Conservation (phyloP, 768 basidiomycete genomes). For the Kwoniella sp. region DNA sequence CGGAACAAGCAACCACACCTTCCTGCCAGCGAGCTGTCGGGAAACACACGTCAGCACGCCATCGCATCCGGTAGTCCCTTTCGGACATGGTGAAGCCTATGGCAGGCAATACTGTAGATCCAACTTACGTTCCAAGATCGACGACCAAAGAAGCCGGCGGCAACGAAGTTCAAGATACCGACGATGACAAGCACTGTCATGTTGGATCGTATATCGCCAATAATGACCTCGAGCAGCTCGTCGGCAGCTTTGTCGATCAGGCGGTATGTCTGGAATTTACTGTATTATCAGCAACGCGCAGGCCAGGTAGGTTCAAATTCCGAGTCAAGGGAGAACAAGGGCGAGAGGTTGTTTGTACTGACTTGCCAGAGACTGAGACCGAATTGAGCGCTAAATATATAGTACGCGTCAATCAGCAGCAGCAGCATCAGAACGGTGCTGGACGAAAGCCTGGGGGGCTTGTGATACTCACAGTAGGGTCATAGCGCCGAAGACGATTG, state of each 20-base stretch:
- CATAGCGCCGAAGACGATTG: constrained; percentile 11
- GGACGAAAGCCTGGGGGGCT: too few species aligned
- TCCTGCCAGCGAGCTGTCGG: constrained; percentile 13
- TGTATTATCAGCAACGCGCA: too few species aligned
- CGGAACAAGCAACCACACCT: constrained; percentile 14
- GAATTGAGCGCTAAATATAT: constrained; percentile 19
- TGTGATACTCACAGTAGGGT: constrained; percentile 8
- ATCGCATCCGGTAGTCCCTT: too few species aligned
- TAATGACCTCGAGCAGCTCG: constrained; percentile 7
- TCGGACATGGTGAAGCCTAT: too few species aligned
- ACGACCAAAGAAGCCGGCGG: constrained; percentile 23
- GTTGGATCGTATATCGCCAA: constrained; percentile 16
- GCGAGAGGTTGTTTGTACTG: background rate
- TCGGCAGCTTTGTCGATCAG: constrained; percentile 21
- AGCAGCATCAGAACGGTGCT: too few species aligned
- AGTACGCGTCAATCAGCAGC: too few species aligned
- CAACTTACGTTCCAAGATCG: constrained; percentile 27
- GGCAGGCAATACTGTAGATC: background rate
- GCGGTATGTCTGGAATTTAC: constrained; percentile 15
- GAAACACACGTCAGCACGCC: background rate
- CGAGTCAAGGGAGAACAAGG: too few species aligned
- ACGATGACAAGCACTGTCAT: constrained; percentile 16
- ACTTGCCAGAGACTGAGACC: constrained; percentile 26
- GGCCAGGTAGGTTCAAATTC: too few species aligned
- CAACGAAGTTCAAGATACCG: constrained; percentile 18